Evolutionary conservation across 441 rosid species (phyloP).

Genomic region (Macaranga tanarius): DNA sequence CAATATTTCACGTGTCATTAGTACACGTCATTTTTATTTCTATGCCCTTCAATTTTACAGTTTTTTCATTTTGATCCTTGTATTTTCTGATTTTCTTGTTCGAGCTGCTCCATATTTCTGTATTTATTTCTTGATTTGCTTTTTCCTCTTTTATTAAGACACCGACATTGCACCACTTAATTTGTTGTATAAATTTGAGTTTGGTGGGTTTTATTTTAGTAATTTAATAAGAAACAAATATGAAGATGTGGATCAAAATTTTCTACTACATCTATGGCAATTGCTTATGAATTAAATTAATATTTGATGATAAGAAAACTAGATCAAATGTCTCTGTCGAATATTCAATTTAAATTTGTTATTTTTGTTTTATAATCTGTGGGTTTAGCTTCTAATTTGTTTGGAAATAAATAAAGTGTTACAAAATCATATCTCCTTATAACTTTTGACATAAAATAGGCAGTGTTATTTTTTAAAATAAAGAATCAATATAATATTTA

Average conservation of each 20-base stretch:
- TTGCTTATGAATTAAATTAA: no score
- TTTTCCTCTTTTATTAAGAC: background rate
- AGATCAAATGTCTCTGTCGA: background rate
- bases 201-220: background rate
- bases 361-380: no score
- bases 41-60: background rate
- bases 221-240: background rate
- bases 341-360: background rate
- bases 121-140: background rate
- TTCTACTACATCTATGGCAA: background rate
- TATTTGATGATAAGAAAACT: background rate
- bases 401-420: no score
- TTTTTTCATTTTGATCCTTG: background rate
- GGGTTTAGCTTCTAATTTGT: no score
- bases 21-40: background rate
- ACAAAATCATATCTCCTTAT: no score
- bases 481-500: no score
- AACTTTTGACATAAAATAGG: no score
- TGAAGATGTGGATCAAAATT: background rate
- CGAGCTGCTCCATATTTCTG: background rate
- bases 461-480: no score
- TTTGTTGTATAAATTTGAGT: background rate
- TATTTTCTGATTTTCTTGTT: background rate
- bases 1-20: background rate
- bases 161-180: background rate